Conservation (phyloP, 768 basidiomycete species). For the Boletus subparvulus region DNA sequence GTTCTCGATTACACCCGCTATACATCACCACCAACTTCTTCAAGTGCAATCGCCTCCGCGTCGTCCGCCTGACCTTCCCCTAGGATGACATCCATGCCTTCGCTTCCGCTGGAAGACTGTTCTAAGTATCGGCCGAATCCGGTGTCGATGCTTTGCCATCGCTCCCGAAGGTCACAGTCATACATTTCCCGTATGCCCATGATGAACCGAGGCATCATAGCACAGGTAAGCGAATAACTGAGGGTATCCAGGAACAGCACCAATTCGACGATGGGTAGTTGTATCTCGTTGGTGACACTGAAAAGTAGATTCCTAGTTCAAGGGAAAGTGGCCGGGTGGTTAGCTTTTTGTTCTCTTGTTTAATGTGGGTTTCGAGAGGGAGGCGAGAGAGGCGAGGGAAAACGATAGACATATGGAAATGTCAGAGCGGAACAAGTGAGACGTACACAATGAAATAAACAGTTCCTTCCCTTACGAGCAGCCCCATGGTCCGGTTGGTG, state of each 20-base stretch:
- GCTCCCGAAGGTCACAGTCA: not conserved
- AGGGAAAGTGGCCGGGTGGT: not conserved
- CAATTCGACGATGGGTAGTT: not conserved
- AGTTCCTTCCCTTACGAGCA: constrained; percentile 9
- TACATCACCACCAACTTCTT: too few relatives aligned
- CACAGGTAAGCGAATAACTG: not conserved
- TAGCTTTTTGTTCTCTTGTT: not conserved
- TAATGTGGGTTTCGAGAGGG: not conserved
- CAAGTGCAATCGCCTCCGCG: too few relatives aligned
- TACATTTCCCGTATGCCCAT: constrained; percentile 11
- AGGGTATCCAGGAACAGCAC: not conserved
- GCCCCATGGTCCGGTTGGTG: constrained; percentile 1
- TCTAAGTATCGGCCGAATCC: constrained; percentile 5
- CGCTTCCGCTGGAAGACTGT: too few relatives aligned
- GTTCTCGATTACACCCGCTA: too few relatives aligned
- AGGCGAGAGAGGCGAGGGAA: not conserved
- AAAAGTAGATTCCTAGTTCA: constrained; percentile 5
- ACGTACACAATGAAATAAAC: constrained; percentile 19
- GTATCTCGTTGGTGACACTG: not conserved
- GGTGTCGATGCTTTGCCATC: constrained; percentile 7
- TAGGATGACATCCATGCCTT: too few relatives aligned
- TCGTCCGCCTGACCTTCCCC: too few relatives aligned
- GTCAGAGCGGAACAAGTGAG: not conserved
- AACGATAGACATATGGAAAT: not conserved
- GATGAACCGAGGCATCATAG: constrained; percentile 17